Percentiles rank a stretch among this genome's conserved stretches.
These are phyloP conservation scores for Sporothrix pallida DNA, from an alignment of 2,329 filamentous ascomycete genomes.

Conservation along the genomic window DNA sequence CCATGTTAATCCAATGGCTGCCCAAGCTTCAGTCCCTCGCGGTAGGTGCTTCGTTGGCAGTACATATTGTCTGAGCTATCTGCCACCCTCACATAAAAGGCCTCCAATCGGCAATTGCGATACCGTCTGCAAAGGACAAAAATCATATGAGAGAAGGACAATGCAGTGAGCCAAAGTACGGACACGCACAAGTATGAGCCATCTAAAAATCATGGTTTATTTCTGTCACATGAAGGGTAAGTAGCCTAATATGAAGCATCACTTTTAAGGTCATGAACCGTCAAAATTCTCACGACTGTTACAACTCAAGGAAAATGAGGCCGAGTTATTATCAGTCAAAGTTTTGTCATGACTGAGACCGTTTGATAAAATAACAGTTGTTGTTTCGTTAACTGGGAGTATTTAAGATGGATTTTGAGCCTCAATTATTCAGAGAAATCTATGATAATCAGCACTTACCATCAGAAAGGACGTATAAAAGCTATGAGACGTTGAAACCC, in stretches of 20 bases:
- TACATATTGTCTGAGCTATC: neutral
- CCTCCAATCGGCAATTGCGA: slow-evolving; percentile 24
- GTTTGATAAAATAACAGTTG: too few species aligned
- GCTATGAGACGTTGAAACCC: neutral
- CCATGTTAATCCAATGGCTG: slow-evolving; percentile 20
- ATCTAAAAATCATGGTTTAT: neutral
- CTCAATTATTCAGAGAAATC: too few species aligned
- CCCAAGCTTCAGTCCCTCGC: slow-evolving; percentile 22
- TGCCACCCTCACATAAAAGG: neutral
- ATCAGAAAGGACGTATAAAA: neutral
- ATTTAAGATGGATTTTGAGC: too few species aligned
- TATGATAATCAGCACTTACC: too few species aligned
- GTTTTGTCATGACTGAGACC: too few species aligned
- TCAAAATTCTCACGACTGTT: too few species aligned
- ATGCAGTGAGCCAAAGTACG: slow-evolving; percentile 10
- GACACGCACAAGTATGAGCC: neutral
- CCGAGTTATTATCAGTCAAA: too few species aligned
- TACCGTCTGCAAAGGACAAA: slow-evolving; percentile 3
- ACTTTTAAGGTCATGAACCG: too few species aligned
- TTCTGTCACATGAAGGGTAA: slow-evolving; percentile 2
- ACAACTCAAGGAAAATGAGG: too few species aligned
- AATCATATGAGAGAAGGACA: slow-evolving; percentile 13
- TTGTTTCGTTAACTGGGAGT: too few species aligned
- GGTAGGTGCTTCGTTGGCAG: slow-evolving; percentile 34
- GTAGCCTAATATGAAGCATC: too few species aligned